Base-by-base conservation (phyloP, 139 green algal species). In the Penium margaritaceum region DNA sequence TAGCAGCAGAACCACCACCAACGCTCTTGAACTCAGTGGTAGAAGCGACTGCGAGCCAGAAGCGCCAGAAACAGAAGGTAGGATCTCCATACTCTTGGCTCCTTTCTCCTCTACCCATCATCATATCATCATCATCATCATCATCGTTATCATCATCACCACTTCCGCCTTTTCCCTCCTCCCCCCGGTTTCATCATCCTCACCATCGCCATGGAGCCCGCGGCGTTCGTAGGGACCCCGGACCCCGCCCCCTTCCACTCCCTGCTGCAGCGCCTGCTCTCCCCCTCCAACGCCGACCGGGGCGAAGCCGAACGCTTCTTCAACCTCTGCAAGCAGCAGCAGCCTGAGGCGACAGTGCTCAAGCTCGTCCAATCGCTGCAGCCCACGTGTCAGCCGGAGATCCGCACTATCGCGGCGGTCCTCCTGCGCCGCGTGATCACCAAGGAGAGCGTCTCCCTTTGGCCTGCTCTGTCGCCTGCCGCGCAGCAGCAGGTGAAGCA, bases 201-300 rank as follows among this genome's bases (percentile, higher is more conserved):
- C n/a, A n/a, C 41, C 41, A 51, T 19, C 24, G 51, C 55, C 55
- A 38, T 64, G 29, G 55, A 64, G 34, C 27, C 55, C 29, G 29
- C 61, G 32, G 39, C 30, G 21, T 36, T 76, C 29, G 39, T 81
- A 27, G 33, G 81, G 30, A 51, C 19, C 12, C 44, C 17, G 14
- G 74, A 65, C 37, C 70, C 36, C 34, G 67, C 63, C 32, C 70
- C 63, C 29, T 95, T 97, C 39, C 82, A 90, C 46, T 36, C 72
- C 65, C 80, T 98, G 54, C 66, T 97, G 2, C 51, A 67, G 21
- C 80, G 88, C 78, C 84, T 98, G 7, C 84, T 95, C 78, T 87
- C 78, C 15, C 72, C 88, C 1, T 79, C 95, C 37, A 96, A 98
- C 69, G 84, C 87, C 1, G 58, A 61, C 30, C 71, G 91, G 5